A percentile compares a stretch with the other conserved stretches of the same genome.
These are phyloP conservation scores for Arabidopsis thaliana DNA, from an alignment of 345 rosid species.

Conservation along the genomic window TAIR10.1 NC_003076.8:7999501-8000000, in stretches of 20 bases:
- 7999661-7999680: constrained; percentile 95
- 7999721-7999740: constrained; percentile 10
- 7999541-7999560: constrained; percentile 83
- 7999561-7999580: constrained; percentile 93
- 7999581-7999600: constrained; percentile 73
- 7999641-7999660: constrained; percentile 96
- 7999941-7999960: not conserved
- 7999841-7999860: not conserved
- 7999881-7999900: not conserved
- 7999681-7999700: constrained; percentile 57
- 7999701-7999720: constrained; percentile 9
- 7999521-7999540: constrained; percentile 96
- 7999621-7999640: constrained; percentile 94
- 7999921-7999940: constrained; percentile 26
- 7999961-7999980: constrained; percentile 17
- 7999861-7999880: constrained; percentile 5
- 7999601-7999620: constrained; percentile 87
- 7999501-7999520: constrained; percentile 46
- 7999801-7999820: not conserved
- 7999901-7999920: not conserved
- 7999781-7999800: not conserved
- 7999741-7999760: not conserved
- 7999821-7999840: not conserved
- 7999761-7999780: not conserved
- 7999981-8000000: constrained; percentile 2